phyloP scores from a whole-genome alignment of 352 stramenopile species.

The Pythium vanterpoolii region DNA sequence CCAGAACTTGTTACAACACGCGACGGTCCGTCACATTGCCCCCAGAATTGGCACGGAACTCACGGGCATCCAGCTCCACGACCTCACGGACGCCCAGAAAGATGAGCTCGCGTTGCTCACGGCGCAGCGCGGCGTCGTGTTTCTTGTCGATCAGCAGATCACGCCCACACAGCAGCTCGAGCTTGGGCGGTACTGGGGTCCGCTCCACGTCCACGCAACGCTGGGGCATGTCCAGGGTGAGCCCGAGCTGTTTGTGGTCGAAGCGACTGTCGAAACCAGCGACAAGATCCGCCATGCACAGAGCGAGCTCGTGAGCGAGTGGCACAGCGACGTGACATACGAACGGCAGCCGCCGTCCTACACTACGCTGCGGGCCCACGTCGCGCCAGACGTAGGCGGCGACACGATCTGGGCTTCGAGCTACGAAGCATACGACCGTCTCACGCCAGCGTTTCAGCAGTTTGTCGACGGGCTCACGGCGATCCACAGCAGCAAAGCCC shows the following conservation, averaged over 20 bases:
- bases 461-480: constrained; percentile 38
- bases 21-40: constrained; percentile 18
- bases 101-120: constrained; percentile 20
- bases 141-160: constrained; percentile 18
- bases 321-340: constrained; percentile 38
- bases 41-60: constrained; percentile 30
- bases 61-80: constrained; percentile 28
- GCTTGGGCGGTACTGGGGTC: constrained; percentile 27
- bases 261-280: constrained; percentile 20
- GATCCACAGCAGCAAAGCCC: constrained; percentile 42
- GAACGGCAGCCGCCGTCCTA: constrained; percentile 35
- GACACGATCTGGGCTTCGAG: constrained; percentile 41
- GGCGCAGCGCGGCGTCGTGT: constrained; percentile 15
- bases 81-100: constrained; percentile 29
- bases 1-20: constrained; percentile 28
- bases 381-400: constrained; percentile 30
- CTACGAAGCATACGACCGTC: constrained; percentile 44
- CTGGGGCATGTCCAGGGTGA: constrained; percentile 23
- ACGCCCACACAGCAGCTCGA: constrained; percentile 26
- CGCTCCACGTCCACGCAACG: constrained; percentile 32
- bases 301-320: constrained; percentile 29
- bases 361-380: constrained; percentile 26
- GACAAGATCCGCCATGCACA: constrained; percentile 18
- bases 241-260: constrained; percentile 23
- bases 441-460: constrained; percentile 34